These are phyloP conservation scores for Pichia nakasei DNA, from an alignment of 805 yeast genomes.

Conservation along the genomic window DNA sequence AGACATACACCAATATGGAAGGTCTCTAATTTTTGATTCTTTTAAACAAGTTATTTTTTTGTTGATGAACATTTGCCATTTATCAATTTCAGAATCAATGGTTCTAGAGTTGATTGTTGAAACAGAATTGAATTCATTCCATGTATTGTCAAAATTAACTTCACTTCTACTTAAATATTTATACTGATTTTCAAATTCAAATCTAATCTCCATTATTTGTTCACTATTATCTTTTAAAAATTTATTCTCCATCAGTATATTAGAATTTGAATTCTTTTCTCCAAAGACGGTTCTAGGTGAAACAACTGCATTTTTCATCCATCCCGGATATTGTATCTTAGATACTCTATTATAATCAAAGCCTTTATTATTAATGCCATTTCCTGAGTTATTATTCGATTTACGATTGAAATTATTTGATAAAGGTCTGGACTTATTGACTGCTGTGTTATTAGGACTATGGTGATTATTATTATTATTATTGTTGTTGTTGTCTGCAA, in stretches of 20 bases:
- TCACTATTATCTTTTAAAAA: background rate
- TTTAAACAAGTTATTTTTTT: conserved; percentile 31
- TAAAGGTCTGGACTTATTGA: conserved; percentile 5
- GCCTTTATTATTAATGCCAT: background rate
- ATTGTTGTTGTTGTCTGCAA: conserved; percentile 19
- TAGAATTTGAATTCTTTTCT: conserved; percentile 23
- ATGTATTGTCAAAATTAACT: conserved; percentile 19
- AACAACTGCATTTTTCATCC: conserved; percentile 18
- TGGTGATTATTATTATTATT: conserved; percentile 24
- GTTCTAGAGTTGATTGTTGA: conserved; percentile 13
- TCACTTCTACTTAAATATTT: conserved; percentile 21
- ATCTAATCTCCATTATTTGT: conserved; percentile 17
- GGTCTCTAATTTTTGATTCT: conserved; percentile 29
- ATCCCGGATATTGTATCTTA: conserved; percentile 23
- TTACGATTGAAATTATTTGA: background rate
- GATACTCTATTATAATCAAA: background rate
- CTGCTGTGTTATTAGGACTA: conserved; percentile 17
- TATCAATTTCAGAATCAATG: conserved; percentile 9
- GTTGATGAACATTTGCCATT: conserved; percentile 34
- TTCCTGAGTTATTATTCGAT: background rate
- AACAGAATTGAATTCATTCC: conserved; percentile 30
- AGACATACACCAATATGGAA: conserved; percentile 46
- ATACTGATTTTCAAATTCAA: conserved; percentile 6
- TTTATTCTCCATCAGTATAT: conserved; percentile 21
- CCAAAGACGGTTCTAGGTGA: conserved; percentile 23